phyloP scores from a whole-genome alignment of 2,329 filamentous ascomycete genomes.

The Trichoderma lentiforme region DNA sequence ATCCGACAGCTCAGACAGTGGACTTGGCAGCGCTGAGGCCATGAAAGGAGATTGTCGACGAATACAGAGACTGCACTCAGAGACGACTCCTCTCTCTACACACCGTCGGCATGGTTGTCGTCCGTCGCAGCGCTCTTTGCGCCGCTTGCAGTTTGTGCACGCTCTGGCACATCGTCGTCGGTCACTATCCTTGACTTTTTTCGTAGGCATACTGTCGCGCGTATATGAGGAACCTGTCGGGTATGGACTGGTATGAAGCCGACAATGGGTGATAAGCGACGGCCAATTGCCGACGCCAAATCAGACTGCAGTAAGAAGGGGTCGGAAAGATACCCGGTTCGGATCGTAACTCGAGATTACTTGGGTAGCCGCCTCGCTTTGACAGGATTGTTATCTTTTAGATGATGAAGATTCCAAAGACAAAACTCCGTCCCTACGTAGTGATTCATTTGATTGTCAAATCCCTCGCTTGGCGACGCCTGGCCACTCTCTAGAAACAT shows the following conservation, averaged over 20 bases:
- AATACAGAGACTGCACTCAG: background rate
- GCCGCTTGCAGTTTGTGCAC: constrained; percentile 1
- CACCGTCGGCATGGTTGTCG: background rate
- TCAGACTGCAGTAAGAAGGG: background rate
- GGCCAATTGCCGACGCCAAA: background rate
- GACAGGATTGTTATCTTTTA: background rate
- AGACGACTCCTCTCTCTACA: background rate
- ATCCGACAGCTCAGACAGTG: background rate
- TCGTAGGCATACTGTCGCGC: background rate
- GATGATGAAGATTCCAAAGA: background rate
- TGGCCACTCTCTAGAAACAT: background rate
- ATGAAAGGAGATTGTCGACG: background rate
- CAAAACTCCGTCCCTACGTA: background rate
- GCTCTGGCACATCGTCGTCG: background rate
- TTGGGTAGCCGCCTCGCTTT: background rate
- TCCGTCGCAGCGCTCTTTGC: constrained; percentile 1
- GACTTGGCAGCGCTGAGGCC: background rate
- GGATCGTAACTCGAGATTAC: background rate
- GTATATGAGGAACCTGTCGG: background rate
- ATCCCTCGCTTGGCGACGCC: background rate
- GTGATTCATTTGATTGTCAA: background rate
- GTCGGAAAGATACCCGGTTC: background rate
- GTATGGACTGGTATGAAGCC: background rate
- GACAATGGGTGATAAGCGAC: background rate
- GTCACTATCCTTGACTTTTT: background rate